Base-by-base conservation (phyloP, 192 early-diverging fungal genomes). In the Podila horticola region DNA sequence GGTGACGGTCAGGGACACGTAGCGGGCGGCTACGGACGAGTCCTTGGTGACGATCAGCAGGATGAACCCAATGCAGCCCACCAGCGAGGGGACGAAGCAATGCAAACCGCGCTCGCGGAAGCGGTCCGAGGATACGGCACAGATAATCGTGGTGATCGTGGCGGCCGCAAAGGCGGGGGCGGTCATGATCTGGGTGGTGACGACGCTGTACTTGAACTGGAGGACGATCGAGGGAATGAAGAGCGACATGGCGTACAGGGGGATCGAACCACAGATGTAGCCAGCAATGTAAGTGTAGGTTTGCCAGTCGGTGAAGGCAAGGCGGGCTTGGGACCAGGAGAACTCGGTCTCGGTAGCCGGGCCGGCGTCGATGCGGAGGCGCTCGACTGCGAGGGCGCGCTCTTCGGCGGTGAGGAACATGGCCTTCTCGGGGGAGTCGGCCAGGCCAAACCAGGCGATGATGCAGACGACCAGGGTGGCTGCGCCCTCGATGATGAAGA, bases 141-240 rank as follows among this genome's bases (percentile, higher is more conserved):
- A 55, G 17, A 69, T 1, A 31, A 86, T 66, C 2, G 83, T 82
- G 31, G 69, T 70, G 19, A 70, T 5, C 6, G n/a, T n/a, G 26
- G 60, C 72, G 41, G 33, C 62, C 15, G 67, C 24, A 62, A 51
- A 75, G 28, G 74, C 59, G 4, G 68, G 68, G 12, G 57, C 62
- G 4, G 73, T 60, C 50, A 76, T 60, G 28, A 69, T 60, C n/a
- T 79, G 75, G 33, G 75, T 64, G 31, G 45, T 69, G 20, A 69
- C 74, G 22, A 69, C 72, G 28, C 69, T 34, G 48, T 50, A 67
- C 8, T 57, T 57, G 52, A 67, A 67, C 29, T 57, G 50, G 20
- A 55, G 48, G 5, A 94, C 85, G 33, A 94, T 92, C 20, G 88
- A 88, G 2, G 93, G 92, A 31, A 94, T 72, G 69, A 92, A 92